Evolutionary conservation across 768 basidiomycete genomes (phyloP), one percentile per base, ranked within the genome.

Genomic region (Candolleomyces aberdarensis): DNA sequence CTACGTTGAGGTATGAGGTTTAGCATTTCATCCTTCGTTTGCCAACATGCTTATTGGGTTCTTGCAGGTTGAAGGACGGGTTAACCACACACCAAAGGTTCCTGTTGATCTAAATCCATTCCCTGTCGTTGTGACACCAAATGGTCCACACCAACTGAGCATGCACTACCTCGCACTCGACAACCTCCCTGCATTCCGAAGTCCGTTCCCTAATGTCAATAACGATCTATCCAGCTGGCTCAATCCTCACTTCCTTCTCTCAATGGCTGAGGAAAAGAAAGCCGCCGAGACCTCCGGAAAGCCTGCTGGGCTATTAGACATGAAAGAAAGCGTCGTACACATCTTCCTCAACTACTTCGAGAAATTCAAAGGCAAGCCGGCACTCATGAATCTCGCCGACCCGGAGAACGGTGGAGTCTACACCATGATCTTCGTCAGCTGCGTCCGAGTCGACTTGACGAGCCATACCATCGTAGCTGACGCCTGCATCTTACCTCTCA

Each of bases 381-480:
- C 32, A 20, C n/a, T 66, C 17, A 62, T 76, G 57, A 67, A 58
- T 5, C 56, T 77, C 5, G 56, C 29, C 3, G 66, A 73, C 46
- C 64, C 67, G 1, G 65, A 58, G n/a, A n/a, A 43, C 10, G 40
- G 36, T 22, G 14, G 36, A 36, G 36, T 36, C 44, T 68, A 81
- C 57, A 75, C 79, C 0, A 22, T 85, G n/a, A 67, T 87, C 48
- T 78, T 85, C 61, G 65, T 86, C 58, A 74, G 75, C 36, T 66
- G 69, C 39, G 66, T 86, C 44, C 74, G 79, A 9, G 70, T 81
- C 26, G 85, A 86, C 63, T 57, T 81, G 13, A 66, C 74, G 1
- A 77, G 79, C 1, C 78, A 82, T 62, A 83, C 84, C 1, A 52
- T 85, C 3, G 67, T 86, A 22, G 76, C 73, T 14, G 82, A 85